A percentile compares a stretch with the other conserved stretches of the same genome.
Evolutionary conservation across 345 rosid genomes (phyloP).

Genomic region (Eucalyptus cladocalyx): DNA sequence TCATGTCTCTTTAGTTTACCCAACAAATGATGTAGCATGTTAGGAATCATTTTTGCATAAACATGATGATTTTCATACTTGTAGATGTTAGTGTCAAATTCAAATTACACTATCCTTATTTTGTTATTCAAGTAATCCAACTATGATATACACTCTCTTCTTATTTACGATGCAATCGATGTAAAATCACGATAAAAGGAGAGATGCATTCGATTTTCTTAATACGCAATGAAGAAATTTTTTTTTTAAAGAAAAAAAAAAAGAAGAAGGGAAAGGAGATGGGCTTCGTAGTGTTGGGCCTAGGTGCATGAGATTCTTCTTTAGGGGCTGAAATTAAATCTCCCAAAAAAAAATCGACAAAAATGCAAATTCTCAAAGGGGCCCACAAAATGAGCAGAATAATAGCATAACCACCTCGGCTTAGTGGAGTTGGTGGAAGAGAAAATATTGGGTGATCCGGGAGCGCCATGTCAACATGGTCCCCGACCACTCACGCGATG

Average conservation of each 20-base stretch:
- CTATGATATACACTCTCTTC: background rate
- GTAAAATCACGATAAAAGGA: background rate
- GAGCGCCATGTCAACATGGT: fast-evolving
- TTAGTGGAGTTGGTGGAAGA: too few relatives aligned
- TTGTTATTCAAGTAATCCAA: background rate
- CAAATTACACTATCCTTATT: background rate
- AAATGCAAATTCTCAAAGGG: background rate
- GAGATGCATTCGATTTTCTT: too few relatives aligned
- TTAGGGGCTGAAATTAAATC: background rate
- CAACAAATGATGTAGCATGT: background rate
- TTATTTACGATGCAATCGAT: background rate
- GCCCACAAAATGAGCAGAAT: background rate
- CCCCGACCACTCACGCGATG: fast-evolving
- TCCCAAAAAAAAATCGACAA: background rate
- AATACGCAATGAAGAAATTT: background rate
- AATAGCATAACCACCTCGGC: too few relatives aligned
- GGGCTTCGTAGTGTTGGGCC: background rate
- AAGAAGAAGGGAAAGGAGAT: background rate
- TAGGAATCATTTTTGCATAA: background rate
- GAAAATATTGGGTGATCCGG: fast-evolving
- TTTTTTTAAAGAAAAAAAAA: background rate
- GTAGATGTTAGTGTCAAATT: background rate
- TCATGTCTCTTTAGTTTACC: background rate
- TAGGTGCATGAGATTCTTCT: background rate
- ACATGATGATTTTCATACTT: background rate